Base-by-base conservation (phyloP, 176 grass and related monocot genomes). In the Secale cereale region DNA sequence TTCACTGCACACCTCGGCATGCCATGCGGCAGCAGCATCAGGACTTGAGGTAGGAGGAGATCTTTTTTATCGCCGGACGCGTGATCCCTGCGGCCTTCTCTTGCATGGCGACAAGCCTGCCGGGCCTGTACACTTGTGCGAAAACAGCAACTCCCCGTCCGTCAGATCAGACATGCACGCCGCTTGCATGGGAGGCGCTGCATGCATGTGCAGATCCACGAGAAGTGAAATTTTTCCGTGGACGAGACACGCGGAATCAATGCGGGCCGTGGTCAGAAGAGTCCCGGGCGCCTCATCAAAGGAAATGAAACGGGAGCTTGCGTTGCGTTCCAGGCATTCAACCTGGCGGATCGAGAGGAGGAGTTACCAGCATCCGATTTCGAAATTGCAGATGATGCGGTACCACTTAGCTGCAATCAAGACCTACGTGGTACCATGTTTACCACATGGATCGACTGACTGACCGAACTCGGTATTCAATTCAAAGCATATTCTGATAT, bases 191-290 rank as follows among this genome's bases (percentile, higher is more conserved):
- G 3, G 33, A 39, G 0, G 36, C 33, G 10, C 20, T 16, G 16
- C 16, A 52, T 52, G 48, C 67, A 37, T 74, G 80, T 20, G 79
- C 48, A 62, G 50, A 70, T 82, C 10, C 56, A 70, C 26, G 17
- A 10, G 13, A 39, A 37, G 64, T 46, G 19, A 67, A 60, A 41
- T 12, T 19, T 23, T 60, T n/a, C 30, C 48, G 14, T 26, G 31
- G 60, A 32, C 10, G 35, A 72, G 27, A 80, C 54, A 78, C 73
- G 70, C 27, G 80, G 73, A 62, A 88, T 83, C 65, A 27, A 33
- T 27, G 62, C 36, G n/a, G 27, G 35, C 52, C n/a, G 74, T 7
- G 45, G 36, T 29, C 62, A 60, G 35, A 9, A 60, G 60, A 69
- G 17, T 37, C 35, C 31, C 25, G 65, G 27, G 22, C 32, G 77